Evolutionary conservation across 2,329 filamentous ascomycete species (phyloP), one percentile per base, ranked within the genome.

Genomic region (Massarina eburnea): DNA sequence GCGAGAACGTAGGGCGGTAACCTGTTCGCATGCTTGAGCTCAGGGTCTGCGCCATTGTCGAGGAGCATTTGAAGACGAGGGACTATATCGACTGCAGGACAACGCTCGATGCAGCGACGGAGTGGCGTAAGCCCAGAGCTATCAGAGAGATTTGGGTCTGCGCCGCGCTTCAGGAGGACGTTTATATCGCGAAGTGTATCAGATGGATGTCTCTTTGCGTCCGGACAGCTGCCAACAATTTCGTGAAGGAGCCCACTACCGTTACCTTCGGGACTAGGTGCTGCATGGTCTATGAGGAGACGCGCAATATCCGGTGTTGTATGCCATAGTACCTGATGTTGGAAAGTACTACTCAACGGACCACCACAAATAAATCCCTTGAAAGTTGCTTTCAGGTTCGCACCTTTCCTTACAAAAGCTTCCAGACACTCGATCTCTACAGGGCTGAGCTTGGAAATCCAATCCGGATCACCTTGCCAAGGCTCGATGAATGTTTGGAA

Each of bases 301-400:
- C 58, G 56, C 3, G 61, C 58, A 15, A 59, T 22, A 12, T 29
- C 41, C 8, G 64, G 61, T 7, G 62, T 59, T 0, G 62, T 58
- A 46, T 70, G 66, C 64, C 64, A 70, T 6, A 70, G 40, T 0
- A 57, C 42, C 35, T 70, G 66, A 32, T 70, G 66, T 33, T 57
- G 45, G 27, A 68, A 67, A 0, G 57, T 64, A 3, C 52, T 43
- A 18, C 52, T 46, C 2, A 48, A 40, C 1, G 36, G 18, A 3
- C 60, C 48, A 4, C 45, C 43, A 34, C 66, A 70, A 18, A 59
- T 53, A 26, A 54, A 59, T 6, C 58, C 52, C 6, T 41, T 43
- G 29, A 68, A 67, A 0, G 39, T 22, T 0, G 47, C 42, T 10
- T 58, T 49, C 1, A 66, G 45, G 45, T 61, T 42, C 6, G 58